phyloP scores from a whole-genome alignment of 371 early-diverging fungal genomes.

The Fennellomyces sp. region DNA sequence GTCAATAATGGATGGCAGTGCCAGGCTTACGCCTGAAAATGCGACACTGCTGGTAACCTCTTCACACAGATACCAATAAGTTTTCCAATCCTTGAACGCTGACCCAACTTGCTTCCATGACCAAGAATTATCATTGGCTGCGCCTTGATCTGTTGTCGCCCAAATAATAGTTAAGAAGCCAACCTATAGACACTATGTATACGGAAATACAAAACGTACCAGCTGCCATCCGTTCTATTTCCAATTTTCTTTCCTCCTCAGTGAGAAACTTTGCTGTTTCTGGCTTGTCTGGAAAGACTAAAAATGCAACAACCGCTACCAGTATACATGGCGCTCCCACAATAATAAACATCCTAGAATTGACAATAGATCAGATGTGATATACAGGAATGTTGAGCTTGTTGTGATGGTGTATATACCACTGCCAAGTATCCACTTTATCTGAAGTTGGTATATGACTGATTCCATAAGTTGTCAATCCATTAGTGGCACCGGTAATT shows the following conservation, averaged over 20 bases:
- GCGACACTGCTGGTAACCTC: constrained; percentile 32
- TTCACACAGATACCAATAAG: constrained; percentile 29
- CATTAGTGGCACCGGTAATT: constrained; percentile 41
- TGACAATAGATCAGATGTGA: too few species aligned
- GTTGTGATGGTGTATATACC: constrained; percentile 22
- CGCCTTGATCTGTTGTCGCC: constrained; percentile 40
- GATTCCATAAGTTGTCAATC: constrained; percentile 36
- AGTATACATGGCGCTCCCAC: constrained; percentile 50
- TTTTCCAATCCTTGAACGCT: constrained; percentile 42
- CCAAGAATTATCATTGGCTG: constrained; percentile 36
- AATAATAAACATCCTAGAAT: constrained; percentile 51
- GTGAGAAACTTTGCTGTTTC: constrained; percentile 57
- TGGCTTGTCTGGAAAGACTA: constrained; percentile 57
- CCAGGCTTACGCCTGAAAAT: constrained; percentile 33
- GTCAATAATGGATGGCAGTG: constrained; percentile 35
- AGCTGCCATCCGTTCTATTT: constrained; percentile 35
- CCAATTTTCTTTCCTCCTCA: constrained; percentile 49
- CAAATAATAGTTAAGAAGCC: too few species aligned
- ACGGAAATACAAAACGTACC: too few species aligned
- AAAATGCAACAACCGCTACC: constrained; percentile 32
- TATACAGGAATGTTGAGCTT: too few species aligned
- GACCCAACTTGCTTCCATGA: constrained; percentile 38
- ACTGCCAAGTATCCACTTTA: constrained; percentile 35
- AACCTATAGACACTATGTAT: too few species aligned
- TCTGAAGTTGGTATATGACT: constrained; percentile 23